A percentile compares a stretch with the other conserved stretches of the same genome.
phyloP scores from a whole-genome alignment of 2,329 filamentous ascomycete genomes.

The Diaporthe batatas region DNA sequence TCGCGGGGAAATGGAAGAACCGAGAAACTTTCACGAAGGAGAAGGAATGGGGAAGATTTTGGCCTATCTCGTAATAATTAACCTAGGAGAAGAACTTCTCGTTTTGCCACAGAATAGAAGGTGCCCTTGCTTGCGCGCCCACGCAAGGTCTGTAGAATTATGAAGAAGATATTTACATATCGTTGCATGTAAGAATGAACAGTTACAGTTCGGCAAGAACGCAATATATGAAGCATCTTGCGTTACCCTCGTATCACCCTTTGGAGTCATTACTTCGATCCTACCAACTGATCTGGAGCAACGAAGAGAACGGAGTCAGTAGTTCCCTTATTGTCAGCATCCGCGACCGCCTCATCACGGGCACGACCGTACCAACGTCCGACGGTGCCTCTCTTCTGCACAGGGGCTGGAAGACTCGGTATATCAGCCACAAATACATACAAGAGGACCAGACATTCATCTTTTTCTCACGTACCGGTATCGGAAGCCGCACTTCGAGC shows the following conservation, averaged over 20 bases:
- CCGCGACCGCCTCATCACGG: constrained; percentile 40
- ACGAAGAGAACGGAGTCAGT: constrained; percentile 37
- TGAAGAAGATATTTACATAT: neutral
- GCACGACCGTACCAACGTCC: constrained; percentile 42
- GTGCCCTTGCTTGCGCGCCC: neutral
- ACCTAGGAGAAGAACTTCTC: too few species aligned
- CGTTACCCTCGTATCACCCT: rapidly evolving
- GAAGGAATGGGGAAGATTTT: rapidly evolving
- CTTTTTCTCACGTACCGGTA: neutral
- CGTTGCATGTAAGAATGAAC: neutral
- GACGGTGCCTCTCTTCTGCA: neutral
- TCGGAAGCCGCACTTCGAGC: neutral
- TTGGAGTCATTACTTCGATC: neutral
- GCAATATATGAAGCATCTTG: neutral
- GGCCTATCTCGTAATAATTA: neutral
- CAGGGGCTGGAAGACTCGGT: neutral
- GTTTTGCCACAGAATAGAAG: neutral
- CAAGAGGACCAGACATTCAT: too few species aligned
- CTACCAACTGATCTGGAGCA: constrained; percentile 5
- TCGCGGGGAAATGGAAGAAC: too few species aligned
- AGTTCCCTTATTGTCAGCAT: constrained; percentile 41
- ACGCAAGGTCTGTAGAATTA: neutral
- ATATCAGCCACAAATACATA: neutral
- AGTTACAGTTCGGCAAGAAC: neutral
- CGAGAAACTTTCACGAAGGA: rapidly evolving